Evolutionary conservation across 2,329 filamentous ascomycete genomes (phyloP), one percentile per base, ranked within the genome.

Genomic region (Cytospora piceae): DNA sequence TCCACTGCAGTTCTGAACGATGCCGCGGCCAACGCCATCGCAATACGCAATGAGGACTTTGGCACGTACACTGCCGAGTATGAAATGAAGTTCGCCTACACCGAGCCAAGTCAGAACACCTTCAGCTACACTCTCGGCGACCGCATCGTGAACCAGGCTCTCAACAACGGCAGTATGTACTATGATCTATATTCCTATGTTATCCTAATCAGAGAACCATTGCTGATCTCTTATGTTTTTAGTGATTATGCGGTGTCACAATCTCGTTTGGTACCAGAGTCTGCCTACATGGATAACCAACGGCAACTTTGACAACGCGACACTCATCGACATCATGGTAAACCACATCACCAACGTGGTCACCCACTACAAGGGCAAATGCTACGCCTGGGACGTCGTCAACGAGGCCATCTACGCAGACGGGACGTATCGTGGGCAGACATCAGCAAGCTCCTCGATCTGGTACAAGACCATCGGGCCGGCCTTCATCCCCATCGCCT

Each of bases 21-120:
- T 72, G 72, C 75, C 7, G 71, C 79, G 32, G 90, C 89, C 73
- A 76, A 82, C 29, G 73, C 75, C 9, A 83, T 87, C 62, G 77
- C 87, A 37, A 80, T 80, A 67, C 77, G 86, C 71, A 76, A 71
- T 3, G 75, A 79, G 39, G 85, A 88, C 69, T 89, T 89, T 70
- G 87, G 87, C 27, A 82, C 86, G 71, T 80, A 87, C 31, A 88
- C 87, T 0, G 85, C 86, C 0, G 83, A 82, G 55, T 89, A 90
- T 72, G 81, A 81, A 7, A 83, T 87, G 73, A 81, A 85, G 80
- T 90, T 85, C 85, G 80, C 85, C 69, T 78, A 81, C 68, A 86
- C 79, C n/a, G 86, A 90, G 77, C 85, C 85, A 0, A 74, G 77
- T 49, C 81, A 80, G 59, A 80, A 79, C 46, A 74, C 79, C 58